Base-by-base conservation (phyloP, 2,329 filamentous ascomycete genomes). In the Elsinoe arachidis region DNA sequence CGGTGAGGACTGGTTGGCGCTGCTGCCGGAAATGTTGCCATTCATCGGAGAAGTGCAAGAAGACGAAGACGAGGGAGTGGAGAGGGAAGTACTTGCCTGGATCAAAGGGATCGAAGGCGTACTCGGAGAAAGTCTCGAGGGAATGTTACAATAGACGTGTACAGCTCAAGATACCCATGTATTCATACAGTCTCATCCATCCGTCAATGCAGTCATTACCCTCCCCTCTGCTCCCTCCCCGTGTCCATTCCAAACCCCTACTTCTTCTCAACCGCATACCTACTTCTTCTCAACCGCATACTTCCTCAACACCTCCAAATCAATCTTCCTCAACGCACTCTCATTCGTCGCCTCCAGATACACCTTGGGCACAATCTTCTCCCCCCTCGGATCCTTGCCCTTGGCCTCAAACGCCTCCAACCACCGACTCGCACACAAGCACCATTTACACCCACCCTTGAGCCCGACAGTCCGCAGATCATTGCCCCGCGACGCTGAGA, bases 41-140 rank as follows among this genome's bases (percentile, higher is more conserved):
- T 89, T 92, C 62, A 96, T 99, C 65, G 95, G 89, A 67, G 93
- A 99, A 75, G 72, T 96, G 67, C 87, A 96, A 74, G 93, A 99
- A 69, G 93, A 99, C 69, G 93, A 97, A 64, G 91, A 97, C 68
- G 93, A 97, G 74, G 79, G 80, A 26, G 92, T 99, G 21, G 93
- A 99, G 76, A 78, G 84, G 67, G 91, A 96, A 76, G 92, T 90
- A 37, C 82, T 91, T 68, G 79, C 83, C 66, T 96, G 93, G 92
- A 93, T 97, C 65, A 81, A 86, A 68, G 84, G 85, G 73, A 95
- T 99, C 68, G 92, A 97, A 73, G 85, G 82, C 47, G 86, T 95
- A 30, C 74, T 97, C 55, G 93, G 93, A 4, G 92, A 97, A 78
- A 90, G 86, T 65, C 74, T 97, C 68, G 90, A 96, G 72, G 84